Evolutionary conservation across 1,139 yeast genomes (phyloP), one percentile per base, ranked within the genome.

Genomic region (Debaryomycetaceae sp.): DNA sequence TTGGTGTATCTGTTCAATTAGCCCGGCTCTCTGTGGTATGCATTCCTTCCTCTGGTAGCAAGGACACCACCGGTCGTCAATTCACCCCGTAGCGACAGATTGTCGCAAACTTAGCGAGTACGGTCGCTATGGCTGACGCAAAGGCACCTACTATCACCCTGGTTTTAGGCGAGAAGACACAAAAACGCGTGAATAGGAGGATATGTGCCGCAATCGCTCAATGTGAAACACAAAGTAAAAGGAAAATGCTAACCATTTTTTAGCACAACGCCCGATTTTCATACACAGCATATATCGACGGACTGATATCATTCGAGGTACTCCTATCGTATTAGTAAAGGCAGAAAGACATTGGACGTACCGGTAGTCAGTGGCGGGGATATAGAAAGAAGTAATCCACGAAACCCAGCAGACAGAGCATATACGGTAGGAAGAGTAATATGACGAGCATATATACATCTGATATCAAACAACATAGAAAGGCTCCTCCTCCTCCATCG

Each of bases 391-490:
- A 8, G 11, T 8, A 11, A 27, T 4, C 8, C 11, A 27, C 2
- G 31, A 27, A 8, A 27, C 11, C 31, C 31, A 8, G 31, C 11
- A 27, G 31, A 27, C 11, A 27, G 31, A 22, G 27, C 27, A 31
- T 20, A 20, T 5, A 7, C 24, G 24, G 22, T 23, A 14, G 13
- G 13, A 17, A 38, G 4, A 27, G 11, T 8, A 27, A 27, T 37
- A 72, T 72, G 78, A 74, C 84, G 14, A 70, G 78, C 47, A 72
- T 75, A 42, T 76, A 71, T 56, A 68, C 73, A 24, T 63, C 76
- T n/a, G 76, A 73, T 52, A 60, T 73, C 29, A 71, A 68, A 49
- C 68, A 68, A 51, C 76, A 73, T 53, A 63, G 79, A 46, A 64
- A 66, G 53, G 79, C 79, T 1, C 79, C 79, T 6, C 76, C 74